Percentiles rank a stretch among this genome's conserved stretches.
Evolutionary conservation across 805 yeast genomes (phyloP).

Genomic region (Clavispora santaluciae): DNA sequence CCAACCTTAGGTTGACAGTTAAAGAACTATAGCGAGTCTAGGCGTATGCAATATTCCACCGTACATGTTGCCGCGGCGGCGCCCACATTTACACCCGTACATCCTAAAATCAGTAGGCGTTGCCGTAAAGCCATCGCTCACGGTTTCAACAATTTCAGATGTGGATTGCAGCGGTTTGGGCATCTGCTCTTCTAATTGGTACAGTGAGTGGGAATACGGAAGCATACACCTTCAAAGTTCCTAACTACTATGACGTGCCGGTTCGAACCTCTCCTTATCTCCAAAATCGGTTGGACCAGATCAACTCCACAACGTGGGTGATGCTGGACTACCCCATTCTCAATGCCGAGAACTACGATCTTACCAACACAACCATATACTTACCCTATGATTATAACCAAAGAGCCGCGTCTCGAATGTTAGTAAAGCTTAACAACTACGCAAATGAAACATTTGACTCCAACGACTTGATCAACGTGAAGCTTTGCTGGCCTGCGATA

Average conservation of each 20-base stretch:
- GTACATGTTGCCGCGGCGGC: too few relatives aligned
- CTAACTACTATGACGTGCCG: conserved; percentile 33
- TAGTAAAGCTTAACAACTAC: conserved; percentile 34
- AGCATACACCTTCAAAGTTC: conserved; percentile 25
- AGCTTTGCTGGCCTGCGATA: conserved; percentile 19
- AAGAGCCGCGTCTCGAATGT: conserved; percentile 11
- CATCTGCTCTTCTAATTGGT: not conserved
- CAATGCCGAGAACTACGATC: conserved; percentile 5
- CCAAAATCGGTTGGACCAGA: not conserved
- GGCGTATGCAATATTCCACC: not conserved
- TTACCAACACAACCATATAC: conserved; percentile 2
- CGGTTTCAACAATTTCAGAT: too few relatives aligned
- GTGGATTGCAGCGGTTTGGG: not conserved
- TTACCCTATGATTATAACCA: conserved; percentile 11
- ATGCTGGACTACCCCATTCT: conserved; percentile 13
- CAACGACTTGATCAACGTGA: conserved; percentile 15
- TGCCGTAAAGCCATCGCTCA: too few relatives aligned
- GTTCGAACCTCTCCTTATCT: not conserved
- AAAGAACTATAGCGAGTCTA: not conserved
- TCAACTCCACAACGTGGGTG: conserved; percentile 12
- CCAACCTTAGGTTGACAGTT: not conserved
- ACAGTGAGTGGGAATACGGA: conserved; percentile 33
- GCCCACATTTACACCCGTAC: not conserved
- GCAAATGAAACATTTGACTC: conserved; percentile 19
- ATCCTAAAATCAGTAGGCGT: too few relatives aligned